Evolutionary conservation across 225 moss, liverwort and hornwort genomes (phyloP).

Genomic region (Straminergon stramineum): DNA sequence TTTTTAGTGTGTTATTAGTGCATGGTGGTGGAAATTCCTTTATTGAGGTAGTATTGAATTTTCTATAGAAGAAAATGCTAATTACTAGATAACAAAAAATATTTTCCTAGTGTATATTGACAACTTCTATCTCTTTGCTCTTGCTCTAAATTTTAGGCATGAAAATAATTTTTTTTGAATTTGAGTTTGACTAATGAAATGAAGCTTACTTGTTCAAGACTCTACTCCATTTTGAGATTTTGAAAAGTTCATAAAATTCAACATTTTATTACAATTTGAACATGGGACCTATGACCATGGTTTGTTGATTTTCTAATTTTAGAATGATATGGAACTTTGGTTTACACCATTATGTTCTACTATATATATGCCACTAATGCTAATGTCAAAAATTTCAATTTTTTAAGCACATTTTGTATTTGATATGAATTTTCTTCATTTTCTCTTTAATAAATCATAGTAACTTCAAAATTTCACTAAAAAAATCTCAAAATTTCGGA

Average conservation of each 20-base stretch:
- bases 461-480: not conserved
- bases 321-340: fast-evolving
- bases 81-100: not conserved
- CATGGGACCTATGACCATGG: fast-evolving
- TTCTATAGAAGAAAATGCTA: too few relatives aligned
- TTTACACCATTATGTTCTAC: not conserved
- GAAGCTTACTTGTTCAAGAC: not conserved
- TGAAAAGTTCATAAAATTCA: not conserved
- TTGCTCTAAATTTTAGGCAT: not conserved
- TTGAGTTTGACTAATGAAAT: not conserved
- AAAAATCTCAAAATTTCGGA: not conserved
- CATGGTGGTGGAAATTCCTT: not conserved
- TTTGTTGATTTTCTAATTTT: not conserved
- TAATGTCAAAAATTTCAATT: fast-evolving
- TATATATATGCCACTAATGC: not conserved
- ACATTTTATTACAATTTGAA: not conserved
- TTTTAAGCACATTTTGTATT: not conserved
- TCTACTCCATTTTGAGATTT: not conserved
- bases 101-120: not conserved
- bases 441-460: not conserved
- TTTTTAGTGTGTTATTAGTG: not conserved
- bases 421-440: not conserved
- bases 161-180: not conserved
- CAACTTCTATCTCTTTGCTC: not conserved
- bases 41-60: not conserved